Evolutionary conservation across 2,329 filamentous ascomycete species (phyloP).

Genomic region (Cladosporium velox): DNA sequence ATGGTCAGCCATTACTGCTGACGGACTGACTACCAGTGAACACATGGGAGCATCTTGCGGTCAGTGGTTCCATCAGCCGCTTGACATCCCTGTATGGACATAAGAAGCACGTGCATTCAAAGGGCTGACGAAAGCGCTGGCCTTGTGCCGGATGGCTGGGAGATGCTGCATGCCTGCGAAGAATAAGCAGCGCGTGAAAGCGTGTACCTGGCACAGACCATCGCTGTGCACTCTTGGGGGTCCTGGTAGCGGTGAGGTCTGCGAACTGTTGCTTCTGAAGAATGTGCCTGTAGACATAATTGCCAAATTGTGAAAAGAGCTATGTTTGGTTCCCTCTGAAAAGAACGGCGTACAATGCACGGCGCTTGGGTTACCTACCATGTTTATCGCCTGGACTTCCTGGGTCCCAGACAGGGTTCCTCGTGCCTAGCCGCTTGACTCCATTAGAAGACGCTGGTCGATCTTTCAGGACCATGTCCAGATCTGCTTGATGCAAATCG

Average conservation of each 20-base stretch:
- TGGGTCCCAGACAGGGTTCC: not conserved
- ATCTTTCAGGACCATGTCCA: not conserved
- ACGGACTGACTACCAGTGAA: not conserved
- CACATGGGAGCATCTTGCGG: not conserved
- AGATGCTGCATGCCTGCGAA: constrained; percentile 15
- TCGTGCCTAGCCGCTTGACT: not conserved
- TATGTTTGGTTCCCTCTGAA: not conserved
- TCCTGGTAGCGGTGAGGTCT: not conserved
- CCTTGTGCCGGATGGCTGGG: constrained; percentile 2
- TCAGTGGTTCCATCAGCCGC: not conserved
- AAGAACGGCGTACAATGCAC: not conserved
- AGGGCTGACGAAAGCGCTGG: not conserved
- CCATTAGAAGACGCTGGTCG: not conserved
- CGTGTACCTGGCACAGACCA: constrained; percentile 9
- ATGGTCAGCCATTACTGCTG: not conserved
- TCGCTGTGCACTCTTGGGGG: not conserved
- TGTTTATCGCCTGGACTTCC: not conserved
- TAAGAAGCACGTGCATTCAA: not conserved
- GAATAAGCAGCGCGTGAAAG: constrained; percentile 1
- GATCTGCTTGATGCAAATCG: not conserved
- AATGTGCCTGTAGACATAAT: not conserved
- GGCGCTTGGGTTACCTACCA: not conserved
- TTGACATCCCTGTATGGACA: not conserved
- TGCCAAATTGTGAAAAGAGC: not conserved
- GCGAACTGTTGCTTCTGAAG: not conserved